Conservation (phyloP, 192 early-diverging fungal species). For the Coemansia pectinata region DNA sequence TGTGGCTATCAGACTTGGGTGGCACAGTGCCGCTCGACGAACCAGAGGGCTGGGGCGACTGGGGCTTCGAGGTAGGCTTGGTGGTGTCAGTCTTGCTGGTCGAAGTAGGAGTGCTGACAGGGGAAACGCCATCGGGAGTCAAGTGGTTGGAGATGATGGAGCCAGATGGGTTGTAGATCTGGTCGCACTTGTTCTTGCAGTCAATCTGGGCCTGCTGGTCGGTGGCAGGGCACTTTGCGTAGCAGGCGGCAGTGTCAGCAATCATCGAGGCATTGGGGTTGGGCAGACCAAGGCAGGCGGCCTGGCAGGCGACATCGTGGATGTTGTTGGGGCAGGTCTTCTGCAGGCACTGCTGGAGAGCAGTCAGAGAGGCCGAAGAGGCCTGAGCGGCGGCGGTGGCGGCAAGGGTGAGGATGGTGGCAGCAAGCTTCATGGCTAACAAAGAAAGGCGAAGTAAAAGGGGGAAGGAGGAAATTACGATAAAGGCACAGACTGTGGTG, state of each 20-base stretch:
- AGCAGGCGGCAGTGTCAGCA: slow-evolving; percentile 38
- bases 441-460: background rate
- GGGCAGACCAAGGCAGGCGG: slow-evolving; percentile 37
- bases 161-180: slow-evolving; percentile 44
- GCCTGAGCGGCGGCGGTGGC: slow-evolving; percentile 24
- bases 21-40: background rate
- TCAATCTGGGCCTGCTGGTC: slow-evolving; percentile 31
- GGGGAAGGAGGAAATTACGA: background rate
- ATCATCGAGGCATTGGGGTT: slow-evolving; percentile 55
- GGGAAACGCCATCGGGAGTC: slow-evolving; percentile 18
- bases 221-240: slow-evolving; percentile 27
- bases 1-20: background rate
- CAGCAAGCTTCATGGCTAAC: slow-evolving; percentile 45
- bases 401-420: slow-evolving; percentile 26
- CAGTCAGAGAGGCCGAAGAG: slow-evolving; percentile 23
- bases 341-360: slow-evolving; percentile 39
- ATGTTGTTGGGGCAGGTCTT: slow-evolving; percentile 31
- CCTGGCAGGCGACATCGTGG: slow-evolving; percentile 46
- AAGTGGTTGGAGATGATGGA: slow-evolving; percentile 36
- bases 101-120: slow-evolving; percentile 4
- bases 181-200: slow-evolving; percentile 39
- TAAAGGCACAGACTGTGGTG: slow-evolving; percentile 9
- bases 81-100: background rate
- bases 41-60: background rate
- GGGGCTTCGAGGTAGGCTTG: background rate